Base-by-base conservation (phyloP, 495 filamentous ascomycete species). In the Talaromyces thailandensis region DNA sequence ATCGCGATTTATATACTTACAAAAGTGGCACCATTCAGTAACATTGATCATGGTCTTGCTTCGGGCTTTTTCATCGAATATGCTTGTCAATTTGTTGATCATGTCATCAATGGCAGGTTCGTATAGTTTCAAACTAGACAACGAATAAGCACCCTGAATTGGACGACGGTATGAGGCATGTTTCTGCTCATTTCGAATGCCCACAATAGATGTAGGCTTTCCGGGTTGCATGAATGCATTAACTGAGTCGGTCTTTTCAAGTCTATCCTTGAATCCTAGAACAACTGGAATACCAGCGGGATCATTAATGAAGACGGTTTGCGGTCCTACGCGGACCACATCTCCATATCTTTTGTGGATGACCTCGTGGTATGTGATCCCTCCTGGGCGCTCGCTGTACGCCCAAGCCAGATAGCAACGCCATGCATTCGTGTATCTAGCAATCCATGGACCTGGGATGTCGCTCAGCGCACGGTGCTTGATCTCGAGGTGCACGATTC, bases 301-400 rank as follows among this genome's bases (percentile, higher is more conserved):
- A 37, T 79, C 78, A 35, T 76, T 68, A 8, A 86, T 75, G 57
- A 79, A 85, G 9, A 87, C 69, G 29, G 75, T 73, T 35, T 81
- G 77, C 1, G 84, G 84, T 0, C 84, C 84, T 11, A 86, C 69
- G 1, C 84, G 78, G 26, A 88, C 84, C 1, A 81, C 67, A 1
- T 73, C 70, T 0, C 84, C 86, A 66, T 86, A 83, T 24, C 68
- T 68, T 18, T 66, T 26, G 61, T 87, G 85, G 7, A 86, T 67
- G 0, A 61, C 62, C 43, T 71, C 58, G 18, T 68, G 66, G 60
- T 55, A 55, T 28, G 51, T 55, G 6, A 55, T 28, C 6, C 51
- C 51, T 26, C 51, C 51, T 55, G 51, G 51, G 11, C 51, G 51
- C 5, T 55, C 51, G 28, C 51, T 55, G 51, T 55, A 55, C 6